Conservation (phyloP, 2,329 filamentous ascomycete species). For the Colletotrichum agaves region DNA sequence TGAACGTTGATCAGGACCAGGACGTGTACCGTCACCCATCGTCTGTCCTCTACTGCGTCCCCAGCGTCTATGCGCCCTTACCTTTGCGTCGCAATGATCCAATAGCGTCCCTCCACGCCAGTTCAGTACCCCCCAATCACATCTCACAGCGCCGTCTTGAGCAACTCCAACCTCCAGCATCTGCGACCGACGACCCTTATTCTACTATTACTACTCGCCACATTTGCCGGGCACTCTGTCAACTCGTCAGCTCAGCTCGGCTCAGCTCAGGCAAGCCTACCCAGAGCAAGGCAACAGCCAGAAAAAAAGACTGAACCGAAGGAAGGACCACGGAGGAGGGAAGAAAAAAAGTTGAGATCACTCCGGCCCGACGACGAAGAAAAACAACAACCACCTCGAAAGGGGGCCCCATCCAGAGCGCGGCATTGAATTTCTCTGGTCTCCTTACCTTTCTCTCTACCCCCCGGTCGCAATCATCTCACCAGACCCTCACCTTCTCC, state of each 20-base stretch:
- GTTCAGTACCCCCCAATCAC: constrained; percentile 38
- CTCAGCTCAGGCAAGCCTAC: background rate
- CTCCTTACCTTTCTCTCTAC: background rate
- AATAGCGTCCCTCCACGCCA: constrained; percentile 48
- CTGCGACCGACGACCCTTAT: constrained; percentile 5
- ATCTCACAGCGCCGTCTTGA: constrained; percentile 24
- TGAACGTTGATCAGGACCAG: constrained; percentile 4
- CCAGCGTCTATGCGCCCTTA: constrained; percentile 34
- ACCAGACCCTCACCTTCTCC: constrained; percentile 27
- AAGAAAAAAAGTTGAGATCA: background rate
- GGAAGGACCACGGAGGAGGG: background rate
- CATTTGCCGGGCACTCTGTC: background rate
- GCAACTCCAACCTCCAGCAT: constrained; percentile 35
- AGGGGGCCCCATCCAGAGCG: background rate
- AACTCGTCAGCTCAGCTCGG: constrained; percentile 1
- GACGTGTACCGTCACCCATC: constrained; percentile 16
- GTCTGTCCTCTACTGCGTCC: constrained; percentile 25
- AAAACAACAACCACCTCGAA: constrained; percentile 1
- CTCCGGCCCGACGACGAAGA: background rate
- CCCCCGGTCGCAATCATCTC: constrained; percentile 33
- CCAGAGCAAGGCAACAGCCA: background rate
- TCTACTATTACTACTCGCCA: constrained; percentile 6
- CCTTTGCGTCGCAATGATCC: constrained; percentile 40
- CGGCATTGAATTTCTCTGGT: constrained; percentile 1
- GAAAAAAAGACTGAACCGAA: background rate